These are phyloP conservation scores for Ailanthus altissimus DNA, from an alignment of 345 rosid genomes.

Conservation along the genomic window DNA sequence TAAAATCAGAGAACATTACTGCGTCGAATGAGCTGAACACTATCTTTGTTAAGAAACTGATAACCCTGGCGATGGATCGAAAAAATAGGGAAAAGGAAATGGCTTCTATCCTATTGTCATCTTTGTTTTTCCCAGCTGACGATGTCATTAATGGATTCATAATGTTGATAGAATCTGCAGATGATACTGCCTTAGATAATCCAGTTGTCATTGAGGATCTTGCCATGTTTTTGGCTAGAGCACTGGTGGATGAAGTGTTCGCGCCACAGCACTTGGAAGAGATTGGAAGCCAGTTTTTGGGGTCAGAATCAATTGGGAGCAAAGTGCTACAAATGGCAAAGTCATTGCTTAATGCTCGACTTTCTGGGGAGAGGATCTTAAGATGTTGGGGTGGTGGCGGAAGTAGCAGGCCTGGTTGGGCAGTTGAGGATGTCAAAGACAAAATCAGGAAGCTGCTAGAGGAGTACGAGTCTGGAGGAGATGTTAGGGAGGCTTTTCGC, in stretches of 20 bases:
- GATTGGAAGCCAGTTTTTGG: conserved; percentile 47
- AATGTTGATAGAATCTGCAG: conserved; percentile 76
- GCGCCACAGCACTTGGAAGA: conserved; percentile 79
- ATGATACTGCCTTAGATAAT: conserved; percentile 77
- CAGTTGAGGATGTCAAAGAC: conserved; percentile 73
- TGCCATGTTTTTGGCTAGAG: conserved; percentile 80
- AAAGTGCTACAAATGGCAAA: conserved; percentile 75
- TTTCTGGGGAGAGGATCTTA: conserved; percentile 72
- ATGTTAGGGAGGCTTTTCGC: conserved; percentile 61
- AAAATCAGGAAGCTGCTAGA: conserved; percentile 68
- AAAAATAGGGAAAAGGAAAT: conserved; percentile 90
- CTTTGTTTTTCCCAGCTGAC: conserved; percentile 67
- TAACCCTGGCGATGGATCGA: conserved; percentile 82
- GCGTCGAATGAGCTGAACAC: conserved; percentile 56
- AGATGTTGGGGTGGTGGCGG: conserved; percentile 92
- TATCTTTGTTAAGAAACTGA: conserved; percentile 67
- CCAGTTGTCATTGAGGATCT: conserved; percentile 85
- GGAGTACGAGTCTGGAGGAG: conserved; percentile 83
- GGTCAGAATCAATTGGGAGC: conserved; percentile 51
- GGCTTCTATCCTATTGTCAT: conserved; percentile 79
- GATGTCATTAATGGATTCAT: conserved; percentile 64
- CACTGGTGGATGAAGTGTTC: conserved; percentile 81
- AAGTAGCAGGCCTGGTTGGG: conserved; percentile 61
- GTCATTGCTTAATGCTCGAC: conserved; percentile 71
- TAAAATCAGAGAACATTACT: conserved; percentile 53